Base-by-base conservation (phyloP, 2,329 filamentous ascomycete species). In the Aspergillus pseudoviridinutans region DNA sequence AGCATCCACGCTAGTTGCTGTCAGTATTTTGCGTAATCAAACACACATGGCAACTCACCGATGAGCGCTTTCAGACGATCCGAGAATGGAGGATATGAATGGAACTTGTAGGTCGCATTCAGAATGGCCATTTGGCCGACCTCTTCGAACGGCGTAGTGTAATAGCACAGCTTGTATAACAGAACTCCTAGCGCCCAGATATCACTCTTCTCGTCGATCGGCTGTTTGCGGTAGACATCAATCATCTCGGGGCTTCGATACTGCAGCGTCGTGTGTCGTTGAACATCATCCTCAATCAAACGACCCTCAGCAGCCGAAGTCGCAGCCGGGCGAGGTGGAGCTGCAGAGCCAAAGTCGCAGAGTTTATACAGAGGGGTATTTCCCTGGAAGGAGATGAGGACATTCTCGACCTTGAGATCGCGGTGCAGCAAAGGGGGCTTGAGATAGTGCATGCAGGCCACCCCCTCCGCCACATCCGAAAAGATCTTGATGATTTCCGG, bases 221-320 rank as follows among this genome's bases (percentile, higher is more conserved):
- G 92, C 67, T 92, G 91, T 75, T 95, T 96, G 61, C 92, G 84
- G 77, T 97, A 99, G 25, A 99, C 94, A 70, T 99, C 94, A 59
- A 99, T 88, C 94, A 99, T 99, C 77, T 99, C 94, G 5, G 94
- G 94, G 72, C 93, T 97, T 64, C 94, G 85, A 74, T 99, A 99
- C 74, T 99, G 94, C 76, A 99, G 83, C 0, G 94, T 99, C 0
- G 94, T 99, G 72, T 99, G 93, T 68, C 91, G 90, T 76, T 97
- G 94, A 12, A 99, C 88, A 75, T 99, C 94, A 71, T 99, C 94
- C 74, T 99, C 94, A 70, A 97, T 91, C 66, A 95, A 76, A 57
- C 93, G 87, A 64, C 93, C 96, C 75, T 99, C 94, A 42, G 87
- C 87, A 6, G 92, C 89, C 4, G 90, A 93, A 17, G 87, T 90